Evolutionary conservation across 2,329 filamentous ascomycete genomes (phyloP), one percentile per base, ranked within the genome.

Genomic region (Thelonectria olida): DNA sequence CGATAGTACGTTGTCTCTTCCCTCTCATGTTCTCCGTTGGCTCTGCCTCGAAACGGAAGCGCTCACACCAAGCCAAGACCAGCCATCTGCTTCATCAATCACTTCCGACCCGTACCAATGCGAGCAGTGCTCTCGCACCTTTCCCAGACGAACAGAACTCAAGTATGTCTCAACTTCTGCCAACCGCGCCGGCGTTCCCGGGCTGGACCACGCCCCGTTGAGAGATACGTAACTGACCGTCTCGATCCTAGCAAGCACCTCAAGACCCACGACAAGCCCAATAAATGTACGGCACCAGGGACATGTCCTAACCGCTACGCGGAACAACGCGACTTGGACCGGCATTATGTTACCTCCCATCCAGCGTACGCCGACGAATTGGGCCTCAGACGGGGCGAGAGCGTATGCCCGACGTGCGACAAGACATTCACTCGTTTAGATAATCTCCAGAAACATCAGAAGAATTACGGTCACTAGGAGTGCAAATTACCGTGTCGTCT

Each of bases 271-370:
- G 19, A 60, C 3, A 69, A 42, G 20, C 70, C 70, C 2, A 31
- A 69, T 7, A 58, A 50, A 25, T 72, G 70, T 39, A 12, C 68
- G 45, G 70, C 67, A 65, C 7, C 20, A 23, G 4, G 25, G n/a
- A n/a, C 17, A 17, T 72, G 70, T 27, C 23, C 17, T 0, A 22
- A 36, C 17, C 44, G 17, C 23, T 61, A 48, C 15, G 69, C 70
- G 28, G 66, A 72, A 20, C 50, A 66, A 28, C 62, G 70, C 3
- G 70, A 72, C 58, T 67, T 72, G 67, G 36, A 69, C 20, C 63
- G 70, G 13, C 70, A 72, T 47, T 72, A 72, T 39, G 23, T 20
- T n/a, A 51, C 4, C 10, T 25, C 39, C n/a, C 70, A 72, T 15
- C 55, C 20, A 23, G 17, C 12, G 2, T 67, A 54, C 25, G 70